These are phyloP conservation scores for Rhodotorula toruloides DNA, from an alignment of 768 basidiomycete species.

Conservation along the genomic window DNA sequence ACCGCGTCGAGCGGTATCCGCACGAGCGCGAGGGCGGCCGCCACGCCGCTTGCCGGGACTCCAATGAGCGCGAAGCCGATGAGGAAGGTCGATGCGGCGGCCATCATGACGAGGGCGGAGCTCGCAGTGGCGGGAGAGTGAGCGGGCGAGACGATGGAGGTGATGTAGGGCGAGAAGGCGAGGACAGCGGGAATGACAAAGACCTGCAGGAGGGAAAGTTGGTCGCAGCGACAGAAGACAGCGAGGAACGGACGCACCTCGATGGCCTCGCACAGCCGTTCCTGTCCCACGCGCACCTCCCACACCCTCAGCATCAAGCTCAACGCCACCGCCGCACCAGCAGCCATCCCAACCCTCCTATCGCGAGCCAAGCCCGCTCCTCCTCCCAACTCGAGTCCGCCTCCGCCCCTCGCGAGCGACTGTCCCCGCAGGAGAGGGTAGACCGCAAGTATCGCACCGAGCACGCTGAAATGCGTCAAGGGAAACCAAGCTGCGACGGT, in stretches of 20 bases:
- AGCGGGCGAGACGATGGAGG: neutral
- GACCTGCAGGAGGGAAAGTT: neutral
- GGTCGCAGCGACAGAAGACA: neutral
- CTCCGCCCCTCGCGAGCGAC: too few species aligned
- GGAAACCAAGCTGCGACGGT: too few species aligned
- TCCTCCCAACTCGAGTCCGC: too few species aligned
- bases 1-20: slow-evolving; percentile 12
- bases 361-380: too few species aligned
- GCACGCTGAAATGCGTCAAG: too few species aligned
- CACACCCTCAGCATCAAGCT: slow-evolving; percentile 11
- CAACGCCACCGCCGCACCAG: slow-evolving; percentile 5
- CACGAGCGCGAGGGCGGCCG: neutral
- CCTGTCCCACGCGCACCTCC: neutral
- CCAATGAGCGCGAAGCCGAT: slow-evolving; percentile 27
- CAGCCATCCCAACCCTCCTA: neutral
- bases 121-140: neutral
- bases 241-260: slow-evolving; percentile 13
- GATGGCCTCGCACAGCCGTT: slow-evolving; percentile 13
- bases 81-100: slow-evolving; percentile 1
- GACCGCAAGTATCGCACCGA: too few species aligned
- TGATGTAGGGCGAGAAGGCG: neutral
- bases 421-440: too few species aligned
- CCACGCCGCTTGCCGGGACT: neutral
- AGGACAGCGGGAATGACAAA: slow-evolving; percentile 19
- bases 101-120: neutral